Evolutionary conservation across 1,284 basidiomycete species (phyloP), one percentile per base, ranked within the genome.

Genomic region (Ceratobasidium sp.): DNA sequence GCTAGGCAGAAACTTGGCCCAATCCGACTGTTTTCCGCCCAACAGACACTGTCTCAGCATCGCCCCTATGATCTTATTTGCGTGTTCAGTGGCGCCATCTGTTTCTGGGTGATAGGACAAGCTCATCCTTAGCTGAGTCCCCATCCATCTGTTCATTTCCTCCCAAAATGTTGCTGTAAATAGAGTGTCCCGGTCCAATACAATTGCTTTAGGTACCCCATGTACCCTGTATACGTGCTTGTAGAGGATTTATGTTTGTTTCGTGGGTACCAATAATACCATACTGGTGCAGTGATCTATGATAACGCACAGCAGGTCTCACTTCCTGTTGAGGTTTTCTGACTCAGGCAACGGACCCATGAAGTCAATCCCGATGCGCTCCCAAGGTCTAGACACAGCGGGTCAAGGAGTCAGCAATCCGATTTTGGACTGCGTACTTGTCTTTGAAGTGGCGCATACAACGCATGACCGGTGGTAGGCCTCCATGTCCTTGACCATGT

Each of bases 101-200:
- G 80, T 84, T 72, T 88, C 78, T 0, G 86, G 86, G 69, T 87
- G 86, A 63, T 83, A 88, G 0, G 84, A 78, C 1, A 83, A 84
- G 0, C 84, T 87, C 82, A 88, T 82, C 1, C 78, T 75, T 0
- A 86, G 77, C 56, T 84, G 79, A 7, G 81, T 79, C 0, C 83
- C 81, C 0, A 83, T 78, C 0, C 85, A 77, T 24, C 78, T 62
- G 67, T 84, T 78, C 0, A 87, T 74, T 0, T 81, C 73, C 8
- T 76, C 80, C 86, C 87, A 89, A 76, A 87, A 84, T n/a, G 62
- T 41, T n/a, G 81, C 79, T 0, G 84, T 84, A 76, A 87, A 88
- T 8, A 84, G 76, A 0, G 80, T 77, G 73, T 87, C 85, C 2
- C 84, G 78, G 73, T 87, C 83, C 31, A 82, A 83, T 3, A 87